Conservation (phyloP, 2,329 filamentous ascomycete genomes). For the Plenodomus lindquistii region DNA sequence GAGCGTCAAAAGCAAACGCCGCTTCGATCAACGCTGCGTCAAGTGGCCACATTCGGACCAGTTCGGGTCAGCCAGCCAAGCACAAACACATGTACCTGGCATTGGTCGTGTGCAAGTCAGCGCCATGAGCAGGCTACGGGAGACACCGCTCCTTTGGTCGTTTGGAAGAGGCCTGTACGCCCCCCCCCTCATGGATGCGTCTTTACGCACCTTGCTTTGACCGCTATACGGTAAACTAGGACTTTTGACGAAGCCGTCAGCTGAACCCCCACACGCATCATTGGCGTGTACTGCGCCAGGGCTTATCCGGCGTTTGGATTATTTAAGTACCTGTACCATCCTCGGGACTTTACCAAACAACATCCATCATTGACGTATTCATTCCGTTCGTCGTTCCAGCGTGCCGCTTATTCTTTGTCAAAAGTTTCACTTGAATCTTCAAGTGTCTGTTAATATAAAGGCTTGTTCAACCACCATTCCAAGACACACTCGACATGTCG, state of each 20-base stretch:
- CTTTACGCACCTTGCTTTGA: slow-evolving; percentile 34
- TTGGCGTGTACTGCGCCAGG: slow-evolving; percentile 20
- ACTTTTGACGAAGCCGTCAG: slow-evolving; percentile 40
- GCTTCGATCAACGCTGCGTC: slow-evolving; percentile 27
- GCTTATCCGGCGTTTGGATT: slow-evolving; percentile 31
- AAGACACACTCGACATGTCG: slow-evolving; percentile 37
- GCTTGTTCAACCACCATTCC: slow-evolving; percentile 7
- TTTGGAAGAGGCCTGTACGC: slow-evolving; percentile 31
- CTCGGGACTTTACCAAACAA: slow-evolving; percentile 30
- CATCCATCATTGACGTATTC: slow-evolving; percentile 40
- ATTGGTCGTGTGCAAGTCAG: slow-evolving; percentile 33
- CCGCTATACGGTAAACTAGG: slow-evolving; percentile 30
- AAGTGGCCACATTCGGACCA: slow-evolving; percentile 30
- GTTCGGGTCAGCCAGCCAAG: slow-evolving; percentile 14
- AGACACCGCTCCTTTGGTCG: slow-evolving; percentile 42
- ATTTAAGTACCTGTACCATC: slow-evolving; percentile 44
- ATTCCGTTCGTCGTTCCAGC: slow-evolving; percentile 33
- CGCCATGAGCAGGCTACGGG: slow-evolving; percentile 24
- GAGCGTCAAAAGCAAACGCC: slow-evolving; percentile 39
- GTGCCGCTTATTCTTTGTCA: slow-evolving; percentile 40
- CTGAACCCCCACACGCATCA: slow-evolving; percentile 45
- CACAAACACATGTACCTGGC: slow-evolving; percentile 42
- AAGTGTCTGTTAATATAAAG: slow-evolving; percentile 35
- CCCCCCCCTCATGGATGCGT: slow-evolving; percentile 23
- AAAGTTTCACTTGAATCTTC: slow-evolving; percentile 28